Evolutionary conservation across 2,329 filamentous ascomycete genomes (phyloP).

Genomic region (Camillea tinctor): DNA sequence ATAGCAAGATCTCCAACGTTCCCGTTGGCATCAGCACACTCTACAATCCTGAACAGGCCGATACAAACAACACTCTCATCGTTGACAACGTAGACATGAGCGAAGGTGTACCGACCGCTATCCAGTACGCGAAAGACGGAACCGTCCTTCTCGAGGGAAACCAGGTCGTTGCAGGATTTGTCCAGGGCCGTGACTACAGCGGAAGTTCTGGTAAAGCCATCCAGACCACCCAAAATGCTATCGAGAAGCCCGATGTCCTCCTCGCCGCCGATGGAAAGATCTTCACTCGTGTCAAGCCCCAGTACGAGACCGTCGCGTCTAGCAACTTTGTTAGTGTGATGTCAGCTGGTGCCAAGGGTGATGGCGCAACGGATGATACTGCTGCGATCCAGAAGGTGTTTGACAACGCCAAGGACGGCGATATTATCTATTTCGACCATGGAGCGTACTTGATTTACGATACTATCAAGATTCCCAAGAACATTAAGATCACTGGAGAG

Average conservation of each 20-base stretch:
- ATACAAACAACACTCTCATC: conserved; percentile 77
- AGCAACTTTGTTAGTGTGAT: conserved; percentile 81
- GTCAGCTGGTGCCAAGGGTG: conserved; percentile 77
- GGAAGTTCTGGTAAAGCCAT: conserved; percentile 48
- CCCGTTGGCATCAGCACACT: conserved; percentile 74
- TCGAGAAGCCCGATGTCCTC: conserved; percentile 61
- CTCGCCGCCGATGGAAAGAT: conserved; percentile 66
- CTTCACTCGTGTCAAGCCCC: conserved; percentile 83
- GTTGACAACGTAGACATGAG: conserved; percentile 88
- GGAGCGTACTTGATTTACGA: conserved; percentile 70
- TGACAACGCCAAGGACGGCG: conserved; percentile 60
- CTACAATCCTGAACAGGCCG: conserved; percentile 60
- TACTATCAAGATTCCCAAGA: conserved; percentile 71
- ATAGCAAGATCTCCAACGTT: conserved; percentile 77
- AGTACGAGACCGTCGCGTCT: conserved; percentile 71
- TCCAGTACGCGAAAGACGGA: conserved; percentile 58
- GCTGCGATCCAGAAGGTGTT: conserved; percentile 77
- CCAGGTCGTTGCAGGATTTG: conserved; percentile 67
- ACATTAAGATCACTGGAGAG: conserved; percentile 86
- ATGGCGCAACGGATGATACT: conserved; percentile 86
- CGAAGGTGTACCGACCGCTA: conserved; percentile 63
- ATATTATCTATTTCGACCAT: conserved; percentile 73
- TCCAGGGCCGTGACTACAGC: conserved; percentile 75
- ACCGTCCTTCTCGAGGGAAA: conserved; percentile 67
- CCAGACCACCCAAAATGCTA: conserved; percentile 56